Conservation (phyloP, 2,329 filamentous ascomycete genomes). For the Paraphoma chrysanthemicola region DNA sequence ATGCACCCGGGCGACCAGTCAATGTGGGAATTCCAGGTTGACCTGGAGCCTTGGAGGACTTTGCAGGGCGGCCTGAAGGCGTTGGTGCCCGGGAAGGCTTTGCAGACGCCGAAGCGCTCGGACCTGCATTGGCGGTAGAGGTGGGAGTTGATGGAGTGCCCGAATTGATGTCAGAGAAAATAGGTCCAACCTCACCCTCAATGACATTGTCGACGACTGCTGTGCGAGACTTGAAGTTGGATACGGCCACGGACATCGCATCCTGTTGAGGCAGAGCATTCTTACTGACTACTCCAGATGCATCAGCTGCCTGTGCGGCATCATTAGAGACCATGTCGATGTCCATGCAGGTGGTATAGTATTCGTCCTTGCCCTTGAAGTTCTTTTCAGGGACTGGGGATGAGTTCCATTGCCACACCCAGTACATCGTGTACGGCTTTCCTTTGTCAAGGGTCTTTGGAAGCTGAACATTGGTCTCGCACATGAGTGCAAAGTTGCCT, state of each 20-base stretch:
- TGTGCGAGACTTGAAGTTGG: constrained; percentile 49
- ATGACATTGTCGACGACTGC: constrained; percentile 43
- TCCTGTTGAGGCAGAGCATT: constrained; percentile 50
- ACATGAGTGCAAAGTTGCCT: constrained; percentile 67
- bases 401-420: constrained; percentile 89
- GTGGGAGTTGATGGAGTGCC: constrained; percentile 14
- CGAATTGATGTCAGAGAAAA: constrained; percentile 14
- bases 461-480: constrained; percentile 81
- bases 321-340: constrained; percentile 53
- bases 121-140: neutral
- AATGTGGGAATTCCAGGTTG: constrained; percentile 23
- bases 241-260: constrained; percentile 49
- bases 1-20: constrained; percentile 17
- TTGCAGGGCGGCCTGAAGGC: neutral
- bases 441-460: constrained; percentile 69
- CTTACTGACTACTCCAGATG: constrained; percentile 10
- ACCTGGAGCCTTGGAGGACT: constrained; percentile 9
- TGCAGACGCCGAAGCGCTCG: neutral
- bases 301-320: constrained; percentile 20
- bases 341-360: constrained; percentile 66
- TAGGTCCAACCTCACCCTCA: constrained; percentile 37
- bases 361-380: constrained; percentile 60
- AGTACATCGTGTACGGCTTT: constrained; percentile 81
- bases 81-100: constrained; percentile 2
- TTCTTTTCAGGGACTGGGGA: constrained; percentile 41